These are phyloP conservation scores for Phytophthora hibernalis DNA, from an alignment of 352 stramenopile species.

Conservation along the genomic window DNA sequence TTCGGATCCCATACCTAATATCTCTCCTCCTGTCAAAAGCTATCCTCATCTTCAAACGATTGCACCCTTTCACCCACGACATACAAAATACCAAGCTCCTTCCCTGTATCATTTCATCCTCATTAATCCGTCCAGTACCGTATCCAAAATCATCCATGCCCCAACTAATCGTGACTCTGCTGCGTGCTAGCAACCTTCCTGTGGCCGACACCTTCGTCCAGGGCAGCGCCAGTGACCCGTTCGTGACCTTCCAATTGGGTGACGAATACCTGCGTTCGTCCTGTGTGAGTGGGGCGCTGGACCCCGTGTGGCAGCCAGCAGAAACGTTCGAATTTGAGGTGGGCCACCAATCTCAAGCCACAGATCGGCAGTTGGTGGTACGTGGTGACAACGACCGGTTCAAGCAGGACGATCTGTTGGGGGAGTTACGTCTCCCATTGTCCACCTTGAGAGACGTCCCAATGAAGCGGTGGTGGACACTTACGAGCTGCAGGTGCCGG, in stretches of 20 bases:
- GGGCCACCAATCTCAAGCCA: constrained; percentile 33
- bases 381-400: constrained; percentile 73
- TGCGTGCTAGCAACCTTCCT: constrained; percentile 69
- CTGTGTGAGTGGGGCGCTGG: constrained; percentile 52
- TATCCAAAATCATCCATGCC: constrained; percentile 52
- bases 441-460: constrained; percentile 50
- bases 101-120: not conserved
- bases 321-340: constrained; percentile 82
- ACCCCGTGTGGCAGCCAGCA: constrained; percentile 77
- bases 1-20: constrained; percentile 1
- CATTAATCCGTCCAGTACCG: constrained; percentile 10
- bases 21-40: not conserved
- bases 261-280: constrained; percentile 60
- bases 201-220: constrained; percentile 66
- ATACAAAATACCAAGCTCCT: too few relatives aligned
- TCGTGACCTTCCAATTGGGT: constrained; percentile 67
- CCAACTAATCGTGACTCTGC: constrained; percentile 69
- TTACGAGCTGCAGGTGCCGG: constrained; percentile 56
- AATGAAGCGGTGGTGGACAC: constrained; percentile 62
- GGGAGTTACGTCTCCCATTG: constrained; percentile 54
- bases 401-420: constrained; percentile 73
- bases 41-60: too few relatives aligned
- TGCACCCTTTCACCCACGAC: not conserved
- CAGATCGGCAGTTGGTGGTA: constrained; percentile 57
- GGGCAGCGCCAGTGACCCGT: constrained; percentile 74